Base-by-base conservation (phyloP, 441 rosid genomes). In the Viola pubescens region DNA sequence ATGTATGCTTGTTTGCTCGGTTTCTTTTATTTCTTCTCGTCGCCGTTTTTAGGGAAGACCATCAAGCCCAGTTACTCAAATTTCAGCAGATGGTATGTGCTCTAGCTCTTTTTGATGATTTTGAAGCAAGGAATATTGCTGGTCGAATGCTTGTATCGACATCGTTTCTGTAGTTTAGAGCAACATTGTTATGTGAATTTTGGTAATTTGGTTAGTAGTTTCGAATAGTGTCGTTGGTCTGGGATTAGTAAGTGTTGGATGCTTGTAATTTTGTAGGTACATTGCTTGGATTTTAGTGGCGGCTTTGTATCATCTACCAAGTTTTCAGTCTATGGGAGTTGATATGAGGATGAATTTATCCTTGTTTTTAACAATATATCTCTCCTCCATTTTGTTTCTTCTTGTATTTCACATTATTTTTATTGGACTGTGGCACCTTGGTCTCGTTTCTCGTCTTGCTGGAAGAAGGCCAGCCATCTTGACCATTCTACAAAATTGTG, bases 341-440 rank as follows among this genome's bases (percentile, higher is more conserved):
- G 99, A 94, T 75, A 57, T 94, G 90, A 90, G 99, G 85, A 94
- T 94, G 99, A 94, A 94, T 79, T 78, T 94, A 75, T 94, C 99
- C 59, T 70, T 94, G 77, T 94, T 90, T 77, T 70, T 94, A 79
- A 86, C 96, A 14, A 90, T 94, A 52, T 88, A 75, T 68, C 62
- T 94, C 56, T 81, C 97, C 65, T 94, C 99, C 37, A 78, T 94
- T 72, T 73, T 88, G 65, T 94, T 94, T 79, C 95, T 94, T 67
- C 75, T 87, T 72, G 96, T 94, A 59, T 94, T 94, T 74, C 99
- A 94, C 75, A 75, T 94, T 66, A 72, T 94, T 60, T 94, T 94
- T 71, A 81, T 88, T 68, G 90, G 89, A 63, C 81, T 94, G 19
- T 94, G 97, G 96, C 88, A 85, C 70, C 37, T 87, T 57, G 99